Evolutionary conservation across 1,284 basidiomycete genomes (phyloP).

Genomic region (Cystobasidium slooffiae): DNA sequence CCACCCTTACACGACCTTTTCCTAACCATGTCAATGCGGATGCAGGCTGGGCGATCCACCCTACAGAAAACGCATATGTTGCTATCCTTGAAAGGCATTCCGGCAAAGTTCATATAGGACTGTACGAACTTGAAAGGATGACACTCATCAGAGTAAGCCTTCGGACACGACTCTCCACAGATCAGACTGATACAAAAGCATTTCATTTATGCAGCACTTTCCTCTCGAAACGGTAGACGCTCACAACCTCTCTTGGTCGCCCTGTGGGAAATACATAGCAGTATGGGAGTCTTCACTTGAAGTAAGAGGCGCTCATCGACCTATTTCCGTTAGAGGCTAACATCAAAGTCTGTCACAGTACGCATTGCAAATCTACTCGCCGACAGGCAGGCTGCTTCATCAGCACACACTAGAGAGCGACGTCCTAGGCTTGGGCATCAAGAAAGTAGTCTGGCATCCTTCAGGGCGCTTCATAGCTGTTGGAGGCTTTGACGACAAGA

Average conservation of each 20-base stretch:
- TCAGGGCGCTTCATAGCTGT: constrained; percentile 55
- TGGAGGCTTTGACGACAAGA: constrained; percentile 52
- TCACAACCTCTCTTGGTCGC: constrained; percentile 48
- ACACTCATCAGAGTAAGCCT: constrained; percentile 38
- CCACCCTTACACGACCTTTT: not conserved
- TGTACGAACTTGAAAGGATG: constrained; percentile 47
- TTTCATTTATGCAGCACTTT: constrained; percentile 44
- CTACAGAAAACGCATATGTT: constrained; percentile 37
- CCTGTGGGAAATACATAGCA: constrained; percentile 50
- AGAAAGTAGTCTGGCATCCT: constrained; percentile 55
- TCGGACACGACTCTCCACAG: not conserved
- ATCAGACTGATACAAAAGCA: not conserved
- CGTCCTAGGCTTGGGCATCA: constrained; percentile 53
- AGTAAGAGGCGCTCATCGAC: constrained; percentile 18
- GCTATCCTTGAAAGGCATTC: constrained; percentile 49
- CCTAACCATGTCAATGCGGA: too few species aligned
- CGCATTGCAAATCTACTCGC: constrained; percentile 47
- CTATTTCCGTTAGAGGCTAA: not conserved
- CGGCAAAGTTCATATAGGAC: constrained; percentile 46
- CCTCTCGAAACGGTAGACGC: constrained; percentile 46
- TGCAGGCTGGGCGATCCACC: constrained; percentile 45
- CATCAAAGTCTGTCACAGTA: constrained; percentile 38
- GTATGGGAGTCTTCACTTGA: constrained; percentile 48
- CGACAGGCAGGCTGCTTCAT: constrained; percentile 6
- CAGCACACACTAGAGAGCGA: not conserved